A percentile compares a stretch with the other conserved stretches of the same genome.
Evolutionary conservation across 306 rosid genomes (phyloP).

Genomic region (Prunus armeniaca): DNA sequence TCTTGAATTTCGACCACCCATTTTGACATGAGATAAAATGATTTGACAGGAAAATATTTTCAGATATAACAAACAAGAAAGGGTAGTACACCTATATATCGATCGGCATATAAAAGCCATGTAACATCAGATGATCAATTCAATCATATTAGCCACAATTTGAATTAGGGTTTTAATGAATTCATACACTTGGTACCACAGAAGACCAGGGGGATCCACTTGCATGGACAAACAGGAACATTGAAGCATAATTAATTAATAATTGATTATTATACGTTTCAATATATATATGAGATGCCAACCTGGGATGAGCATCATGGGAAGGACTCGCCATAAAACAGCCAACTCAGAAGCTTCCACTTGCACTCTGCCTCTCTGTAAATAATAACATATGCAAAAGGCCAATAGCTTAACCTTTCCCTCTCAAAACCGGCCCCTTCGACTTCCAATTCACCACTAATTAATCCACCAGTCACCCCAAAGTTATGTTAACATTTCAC

Average conservation of each 20-base stretch:
- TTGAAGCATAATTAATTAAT: neutral
- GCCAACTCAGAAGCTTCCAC: slow-evolving; percentile 18
- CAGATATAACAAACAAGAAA: too few species aligned
- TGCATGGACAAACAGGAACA: neutral
- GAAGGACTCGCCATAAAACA: neutral
- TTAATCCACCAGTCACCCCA: neutral
- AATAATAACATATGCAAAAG: too few species aligned
- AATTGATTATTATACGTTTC: neutral
- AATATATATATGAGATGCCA: neutral
- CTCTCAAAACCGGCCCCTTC: neutral
- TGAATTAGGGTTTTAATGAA: too few species aligned
- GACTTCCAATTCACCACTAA: neutral
- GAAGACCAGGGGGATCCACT: neutral
- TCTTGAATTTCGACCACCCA: neutral
- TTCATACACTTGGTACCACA: neutral
- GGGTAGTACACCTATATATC: too few species aligned
- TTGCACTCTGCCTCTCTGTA: slow-evolving; percentile 1
- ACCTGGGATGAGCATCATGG: neutral
- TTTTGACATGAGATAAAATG: neutral
- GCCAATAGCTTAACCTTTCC: neutral
- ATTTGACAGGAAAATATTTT: too few species aligned
- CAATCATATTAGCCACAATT: too few species aligned
- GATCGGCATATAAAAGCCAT: too few species aligned
- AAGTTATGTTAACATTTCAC: neutral
- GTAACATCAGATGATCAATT: too few species aligned